Evolutionary conservation across 2,329 filamentous ascomycete species (phyloP).

Genomic region (Penicillium sp.): DNA sequence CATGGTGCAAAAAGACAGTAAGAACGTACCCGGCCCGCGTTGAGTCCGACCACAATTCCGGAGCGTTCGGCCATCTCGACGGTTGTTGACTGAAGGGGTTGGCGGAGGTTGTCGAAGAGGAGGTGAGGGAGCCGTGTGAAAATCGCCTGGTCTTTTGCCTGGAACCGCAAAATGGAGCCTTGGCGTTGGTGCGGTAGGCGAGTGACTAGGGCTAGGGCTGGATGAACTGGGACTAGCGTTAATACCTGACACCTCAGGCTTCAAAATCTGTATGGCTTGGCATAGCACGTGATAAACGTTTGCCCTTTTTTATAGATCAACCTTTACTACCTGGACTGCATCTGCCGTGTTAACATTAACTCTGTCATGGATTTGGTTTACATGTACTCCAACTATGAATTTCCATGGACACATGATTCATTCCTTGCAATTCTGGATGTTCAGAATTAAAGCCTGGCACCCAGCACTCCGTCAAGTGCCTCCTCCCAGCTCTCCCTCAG

Average conservation of each 20-base stretch:
- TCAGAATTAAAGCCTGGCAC: constrained; percentile 27
- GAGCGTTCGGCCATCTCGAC: constrained; percentile 52
- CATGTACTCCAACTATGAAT: not conserved
- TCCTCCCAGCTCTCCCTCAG: constrained; percentile 51
- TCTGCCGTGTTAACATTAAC: not conserved
- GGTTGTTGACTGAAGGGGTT: constrained; percentile 37
- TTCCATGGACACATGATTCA: constrained; percentile 1
- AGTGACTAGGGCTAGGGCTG: constrained; percentile 41
- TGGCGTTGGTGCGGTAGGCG: constrained; percentile 39
- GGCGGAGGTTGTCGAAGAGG: constrained; percentile 37
- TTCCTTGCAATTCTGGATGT: not conserved
- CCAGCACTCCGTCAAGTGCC: constrained; percentile 41
- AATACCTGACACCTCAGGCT: constrained; percentile 1
- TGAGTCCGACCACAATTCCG: constrained; percentile 60
- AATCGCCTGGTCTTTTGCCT: constrained; percentile 25
- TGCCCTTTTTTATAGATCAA: not conserved
- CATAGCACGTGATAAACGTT: not conserved
- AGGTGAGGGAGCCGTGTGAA: constrained; percentile 27
- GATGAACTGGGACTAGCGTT: not conserved
- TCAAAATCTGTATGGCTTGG: not conserved
- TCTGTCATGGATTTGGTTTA: not conserved
- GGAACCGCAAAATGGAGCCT: constrained; percentile 33
- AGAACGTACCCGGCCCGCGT: constrained; percentile 64
- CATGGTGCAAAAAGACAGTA: constrained; percentile 13
- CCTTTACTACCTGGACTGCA: not conserved